Evolutionary conservation across 139 green algal genomes (phyloP).

Genomic region (Coelastrella sp.): DNA sequence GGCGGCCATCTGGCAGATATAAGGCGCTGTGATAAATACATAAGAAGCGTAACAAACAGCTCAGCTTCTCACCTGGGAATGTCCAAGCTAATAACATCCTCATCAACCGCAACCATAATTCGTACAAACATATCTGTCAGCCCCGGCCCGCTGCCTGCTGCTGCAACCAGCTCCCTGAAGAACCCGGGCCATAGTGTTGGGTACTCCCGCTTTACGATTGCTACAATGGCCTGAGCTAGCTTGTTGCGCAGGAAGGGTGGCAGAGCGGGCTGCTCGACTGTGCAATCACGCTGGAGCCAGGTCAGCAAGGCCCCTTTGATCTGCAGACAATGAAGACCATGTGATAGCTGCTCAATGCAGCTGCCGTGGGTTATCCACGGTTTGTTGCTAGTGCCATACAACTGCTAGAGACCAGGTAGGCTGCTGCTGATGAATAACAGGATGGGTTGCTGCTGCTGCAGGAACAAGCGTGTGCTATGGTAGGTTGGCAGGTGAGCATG

Average conservation of each 20-base stretch:
- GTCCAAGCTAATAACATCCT: constrained; percentile 94
- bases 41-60: no score
- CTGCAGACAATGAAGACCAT: constrained; percentile 1
- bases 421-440: no score
- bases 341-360: no score
- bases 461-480: no score
- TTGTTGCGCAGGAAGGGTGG: constrained; percentile 96
- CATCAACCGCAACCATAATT: constrained; percentile 90
- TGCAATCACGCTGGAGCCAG: constrained; percentile 72
- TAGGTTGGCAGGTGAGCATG: no score
- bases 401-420: no score
- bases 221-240: constrained; percentile 81
- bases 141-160: constrained; percentile 63
- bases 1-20: no score
- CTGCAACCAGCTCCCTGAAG: constrained; percentile 76
- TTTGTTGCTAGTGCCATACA: no score
- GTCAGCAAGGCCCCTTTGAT: constrained; percentile 64
- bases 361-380: no score
- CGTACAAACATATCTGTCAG: constrained; percentile 93
- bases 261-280: constrained; percentile 43
- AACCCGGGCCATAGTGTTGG: constrained; percentile 89
- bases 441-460: no score
- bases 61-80: constrained; percentile 85
- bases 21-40: no score
- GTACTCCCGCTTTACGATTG: constrained; percentile 78